A percentile compares a stretch with the other conserved stretches of the same genome.
phyloP scores from a whole-genome alignment of 2,329 filamentous ascomycete genomes.

The Aspergillus sp. region DNA sequence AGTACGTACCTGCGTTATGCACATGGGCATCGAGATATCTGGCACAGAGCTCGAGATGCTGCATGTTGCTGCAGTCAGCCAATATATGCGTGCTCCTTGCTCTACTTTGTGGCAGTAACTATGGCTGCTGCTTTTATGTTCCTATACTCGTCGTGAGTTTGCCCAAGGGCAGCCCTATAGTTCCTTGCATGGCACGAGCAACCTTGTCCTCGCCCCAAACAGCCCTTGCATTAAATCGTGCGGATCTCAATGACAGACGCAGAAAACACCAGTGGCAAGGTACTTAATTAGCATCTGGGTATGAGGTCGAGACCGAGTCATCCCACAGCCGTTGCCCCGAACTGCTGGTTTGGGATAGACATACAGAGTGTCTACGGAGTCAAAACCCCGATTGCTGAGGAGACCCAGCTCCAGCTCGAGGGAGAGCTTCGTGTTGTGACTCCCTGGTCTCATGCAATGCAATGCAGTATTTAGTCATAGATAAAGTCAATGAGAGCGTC shows the following conservation, averaged over 20 bases:
- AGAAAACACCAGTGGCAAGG: neutral
- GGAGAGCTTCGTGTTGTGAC: neutral
- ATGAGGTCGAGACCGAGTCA: neutral
- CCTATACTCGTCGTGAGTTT: neutral
- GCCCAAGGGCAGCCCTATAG: neutral
- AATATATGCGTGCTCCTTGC: conserved; percentile 1
- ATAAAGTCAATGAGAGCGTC: neutral
- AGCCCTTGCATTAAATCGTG: neutral
- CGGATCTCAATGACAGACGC: neutral
- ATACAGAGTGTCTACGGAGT: neutral
- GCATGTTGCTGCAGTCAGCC: neutral
- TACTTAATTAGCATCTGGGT: neutral
- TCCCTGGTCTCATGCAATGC: neutral
- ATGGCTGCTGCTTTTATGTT: neutral
- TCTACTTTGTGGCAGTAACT: neutral
- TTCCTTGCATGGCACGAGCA: conserved; percentile 4
- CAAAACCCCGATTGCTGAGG: neutral
- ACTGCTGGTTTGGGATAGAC: neutral
- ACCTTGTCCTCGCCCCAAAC: neutral
- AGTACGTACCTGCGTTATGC: neutral
- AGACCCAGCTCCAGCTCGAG: neutral
- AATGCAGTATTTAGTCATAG: neutral
- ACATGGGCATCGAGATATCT: neutral
- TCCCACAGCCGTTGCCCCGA: neutral
- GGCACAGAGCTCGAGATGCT: neutral